Base-by-base conservation (phyloP, 768 basidiomycete species). In the Termitomyces sp. region DNA sequence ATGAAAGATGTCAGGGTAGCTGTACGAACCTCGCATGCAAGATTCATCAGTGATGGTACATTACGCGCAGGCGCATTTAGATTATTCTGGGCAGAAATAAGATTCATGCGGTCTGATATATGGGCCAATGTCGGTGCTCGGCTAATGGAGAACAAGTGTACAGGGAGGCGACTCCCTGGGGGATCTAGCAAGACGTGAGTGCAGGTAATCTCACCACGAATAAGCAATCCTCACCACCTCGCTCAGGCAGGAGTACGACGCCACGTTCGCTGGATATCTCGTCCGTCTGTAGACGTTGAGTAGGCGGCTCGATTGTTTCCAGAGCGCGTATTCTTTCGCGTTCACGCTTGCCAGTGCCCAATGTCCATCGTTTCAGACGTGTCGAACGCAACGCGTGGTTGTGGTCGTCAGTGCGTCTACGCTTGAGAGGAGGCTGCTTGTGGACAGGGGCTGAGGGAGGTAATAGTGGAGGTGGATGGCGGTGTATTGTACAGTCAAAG, bases 31-130 rank as follows among this genome's bases (percentile, higher is more conserved):
- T 93, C 90, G 64, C 85, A 87, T 2, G 90, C 90, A 48, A 90
- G 79, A 69, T 85, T 83, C 78, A 92, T 81, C 2, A 92, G 75
- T 3, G 84, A 76, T 13, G 88, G 76, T 7, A 89, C 90, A 7
- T 76, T 70, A 47, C 84, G 83, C 5, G 81, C 76, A 0, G 90
- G 88, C 18, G 78, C 69, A 3, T 74, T 74, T 2, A 92, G 70
- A 62, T 85, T 85, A 63, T 91, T 84, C 64, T 93, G 90, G 1
- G 88, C 87, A 41, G 85, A 89, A 59, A 91, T 87, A 34, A 93
- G 82, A 64, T 90, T 90, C 59, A 92, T 83, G 55, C 90, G 80
- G 62, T 93, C 90, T 7, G 83, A 79, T 43, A 93, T 83, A 60
- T 92, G 89, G 65, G 90, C 87, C 22, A 87, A 65, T 1, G 87